Conservation (phyloP, 73 alveolate species). For the Tetrahymena borealis region DNA sequence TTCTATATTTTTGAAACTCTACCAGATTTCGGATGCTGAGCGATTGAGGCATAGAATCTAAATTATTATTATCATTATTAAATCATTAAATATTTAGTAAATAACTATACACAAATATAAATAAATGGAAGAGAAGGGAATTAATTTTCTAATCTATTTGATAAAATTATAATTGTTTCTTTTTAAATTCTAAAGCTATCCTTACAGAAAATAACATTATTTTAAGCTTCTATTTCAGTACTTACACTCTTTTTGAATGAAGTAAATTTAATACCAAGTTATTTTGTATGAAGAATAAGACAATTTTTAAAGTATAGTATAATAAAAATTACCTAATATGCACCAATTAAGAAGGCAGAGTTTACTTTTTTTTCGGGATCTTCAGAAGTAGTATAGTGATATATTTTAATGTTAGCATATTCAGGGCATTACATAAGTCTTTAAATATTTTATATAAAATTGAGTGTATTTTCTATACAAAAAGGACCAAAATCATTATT, state of each 20-base stretch:
- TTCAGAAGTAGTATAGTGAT: conserved; percentile 69
- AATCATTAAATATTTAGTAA: too few relatives aligned
- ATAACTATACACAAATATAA: too few relatives aligned
- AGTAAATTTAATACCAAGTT: too few relatives aligned
- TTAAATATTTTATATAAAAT: conserved; percentile 73
- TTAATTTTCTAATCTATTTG: too few relatives aligned
- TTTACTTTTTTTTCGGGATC: conserved; percentile 79
- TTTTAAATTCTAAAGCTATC: too few relatives aligned
- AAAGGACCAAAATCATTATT: conserved; percentile 93
- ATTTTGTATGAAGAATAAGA: not conserved
- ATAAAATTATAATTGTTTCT: too few relatives aligned
- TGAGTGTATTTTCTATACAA: conserved; percentile 67
- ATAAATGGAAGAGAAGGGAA: too few relatives aligned
- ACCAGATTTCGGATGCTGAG: conserved; percentile 92
- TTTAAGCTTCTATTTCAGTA: too few relatives aligned
- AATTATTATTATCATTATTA: not conserved
- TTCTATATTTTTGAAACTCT: conserved; percentile 51
- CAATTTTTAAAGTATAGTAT: too few relatives aligned
- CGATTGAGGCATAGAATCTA: conserved; percentile 5
- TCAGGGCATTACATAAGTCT: conserved; percentile 54
- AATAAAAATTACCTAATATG: conserved; percentile 65
- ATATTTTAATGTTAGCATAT: conserved; percentile 57
- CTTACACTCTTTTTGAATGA: too few relatives aligned
- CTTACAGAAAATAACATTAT: too few relatives aligned
- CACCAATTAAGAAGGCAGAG: conserved; percentile 91